Evolutionary conservation across 225 moss, liverwort and hornwort species (phyloP), one percentile per base, ranked within the genome.

Genomic region (Antitrichia curtipendula): DNA sequence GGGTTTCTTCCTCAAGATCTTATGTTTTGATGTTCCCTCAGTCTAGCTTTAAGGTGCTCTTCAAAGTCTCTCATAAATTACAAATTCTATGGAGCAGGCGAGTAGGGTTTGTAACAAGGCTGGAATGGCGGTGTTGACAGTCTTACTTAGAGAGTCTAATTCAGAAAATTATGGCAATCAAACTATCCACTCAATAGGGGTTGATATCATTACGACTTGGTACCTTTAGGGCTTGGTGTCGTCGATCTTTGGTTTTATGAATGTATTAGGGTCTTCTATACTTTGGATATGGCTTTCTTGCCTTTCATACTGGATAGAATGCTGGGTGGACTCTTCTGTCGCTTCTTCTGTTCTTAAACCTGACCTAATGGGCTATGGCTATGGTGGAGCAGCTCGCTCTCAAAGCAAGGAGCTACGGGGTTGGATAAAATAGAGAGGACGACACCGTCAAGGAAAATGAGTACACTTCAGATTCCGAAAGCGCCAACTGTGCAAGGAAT

Each of bases 401-500:
- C 71, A 21, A 82, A 58, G 84, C 75, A 85, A 68, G 86, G 85
- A 63, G 64, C 47, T 36, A 38, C 10, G 54, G 78, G 10, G 75
- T 7, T 78, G 60, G 82, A 88, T 59, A 61, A 43, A 62, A 81
- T 62, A 86, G 85, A 86, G 75, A 86, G 86, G 84, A 90, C 58
- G 72, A 41, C 40, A 54, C 56, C 22, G 60, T 63, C 56, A 5
- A 90, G 75, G 63, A 54, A 77, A 27, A 84, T 92, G 91, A 88
- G 88, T 52, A 88, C 86, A 16, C 62, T 50, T 61, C 64, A 45
- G 84, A 70, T 86, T 58, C 90, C 86, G 70, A 92, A 83, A 68
- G 83, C 83, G 56, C 60, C 86, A 12, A 71, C 49, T 8, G 76
- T 93, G 9, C 91, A 85, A 69, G 98, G 98, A 73, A 91, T 95